Evolutionary conservation across 495 filamentous ascomycete genomes (phyloP).

Genomic region (Sabuloglossum arenarium): DNA sequence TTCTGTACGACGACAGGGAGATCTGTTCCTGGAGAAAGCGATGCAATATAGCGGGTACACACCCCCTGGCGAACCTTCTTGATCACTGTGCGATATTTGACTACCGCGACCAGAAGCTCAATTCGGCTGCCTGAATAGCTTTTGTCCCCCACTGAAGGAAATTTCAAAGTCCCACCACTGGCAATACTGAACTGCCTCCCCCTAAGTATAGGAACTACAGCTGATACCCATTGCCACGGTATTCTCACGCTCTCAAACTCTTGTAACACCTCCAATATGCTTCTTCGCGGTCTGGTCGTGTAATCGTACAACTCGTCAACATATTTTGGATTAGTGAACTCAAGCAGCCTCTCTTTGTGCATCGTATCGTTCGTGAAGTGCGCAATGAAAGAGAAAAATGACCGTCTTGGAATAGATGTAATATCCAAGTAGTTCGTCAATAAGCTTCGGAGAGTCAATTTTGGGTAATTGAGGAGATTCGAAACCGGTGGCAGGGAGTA

Average conservation of each 20-base stretch:
- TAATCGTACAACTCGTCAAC: conserved; percentile 92
- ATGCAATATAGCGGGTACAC: conserved; percentile 67
- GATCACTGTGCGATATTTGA: conserved; percentile 78
- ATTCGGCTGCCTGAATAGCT: conserved; percentile 26
- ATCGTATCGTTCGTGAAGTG: conserved; percentile 47
- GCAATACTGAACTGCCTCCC: conserved; percentile 78
- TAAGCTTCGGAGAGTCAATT: conserved; percentile 51
- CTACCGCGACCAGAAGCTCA: conserved; percentile 72
- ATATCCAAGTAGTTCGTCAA: conserved; percentile 71
- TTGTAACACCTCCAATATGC: conserved; percentile 74
- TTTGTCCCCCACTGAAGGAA: conserved; percentile 8
- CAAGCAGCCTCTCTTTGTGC: conserved; percentile 62
- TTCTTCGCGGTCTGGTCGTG: conserved; percentile 74
- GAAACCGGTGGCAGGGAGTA: conserved; percentile 23
- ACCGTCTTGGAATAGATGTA: conserved; percentile 67
- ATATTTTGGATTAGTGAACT: conserved; percentile 57
- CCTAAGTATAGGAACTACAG: conserved; percentile 53
- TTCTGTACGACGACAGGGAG: conserved; percentile 36
- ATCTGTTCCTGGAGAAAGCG: conserved; percentile 32
- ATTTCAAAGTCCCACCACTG: conserved; percentile 38
- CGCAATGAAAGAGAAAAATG: conserved; percentile 57
- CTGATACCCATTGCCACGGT: conserved; percentile 47
- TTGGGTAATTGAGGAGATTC: conserved; percentile 18
- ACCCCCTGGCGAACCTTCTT: conserved; percentile 71
- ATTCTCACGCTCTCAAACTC: conserved; percentile 76